These are phyloP conservation scores for Orbilia brochopaga DNA, from an alignment of 2,329 filamentous ascomycete species.

Conservation along the genomic window DNA sequence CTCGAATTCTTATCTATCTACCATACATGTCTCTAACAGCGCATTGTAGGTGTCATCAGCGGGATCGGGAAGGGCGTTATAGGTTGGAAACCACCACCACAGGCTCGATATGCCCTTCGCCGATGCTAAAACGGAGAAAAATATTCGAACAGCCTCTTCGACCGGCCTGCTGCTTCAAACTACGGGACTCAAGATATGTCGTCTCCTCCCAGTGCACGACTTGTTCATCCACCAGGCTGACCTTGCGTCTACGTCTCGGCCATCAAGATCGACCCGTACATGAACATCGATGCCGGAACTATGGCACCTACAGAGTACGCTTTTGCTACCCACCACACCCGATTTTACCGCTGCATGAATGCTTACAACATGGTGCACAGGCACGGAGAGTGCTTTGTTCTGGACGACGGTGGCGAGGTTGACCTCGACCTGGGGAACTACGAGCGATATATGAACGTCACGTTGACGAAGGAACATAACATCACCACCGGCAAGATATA, in stretches of 20 bases:
- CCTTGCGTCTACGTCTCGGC: slow-evolving; percentile 64
- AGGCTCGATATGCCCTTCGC: neutral
- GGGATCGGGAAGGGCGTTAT: slow-evolving; percentile 72
- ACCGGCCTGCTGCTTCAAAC: slow-evolving; percentile 80
- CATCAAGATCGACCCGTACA: slow-evolving; percentile 75
- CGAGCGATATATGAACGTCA: slow-evolving; percentile 81
- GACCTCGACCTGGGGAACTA: slow-evolving; percentile 79
- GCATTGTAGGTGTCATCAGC: slow-evolving; percentile 63
- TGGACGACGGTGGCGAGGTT: slow-evolving; percentile 79
- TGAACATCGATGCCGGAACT: slow-evolving; percentile 77
- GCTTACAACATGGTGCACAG: slow-evolving; percentile 58
- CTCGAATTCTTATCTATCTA: neutral
- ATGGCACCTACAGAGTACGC: slow-evolving; percentile 70
- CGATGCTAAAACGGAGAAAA: slow-evolving; percentile 12
- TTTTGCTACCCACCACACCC: slow-evolving; percentile 6
- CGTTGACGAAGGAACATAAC: slow-evolving; percentile 84
- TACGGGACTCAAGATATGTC: slow-evolving; percentile 75
- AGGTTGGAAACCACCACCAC: slow-evolving; percentile 59
- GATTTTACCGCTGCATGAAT: neutral
- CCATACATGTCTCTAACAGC: slow-evolving; percentile 36
- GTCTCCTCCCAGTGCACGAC: slow-evolving; percentile 22
- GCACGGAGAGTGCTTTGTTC: slow-evolving; percentile 88
- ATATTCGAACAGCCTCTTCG: slow-evolving; percentile 65
- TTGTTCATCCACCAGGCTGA: slow-evolving; percentile 53
- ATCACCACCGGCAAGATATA: slow-evolving; percentile 99